Conservation (phyloP, 306 rosid genomes). For the Mimosa pudica region DNA sequence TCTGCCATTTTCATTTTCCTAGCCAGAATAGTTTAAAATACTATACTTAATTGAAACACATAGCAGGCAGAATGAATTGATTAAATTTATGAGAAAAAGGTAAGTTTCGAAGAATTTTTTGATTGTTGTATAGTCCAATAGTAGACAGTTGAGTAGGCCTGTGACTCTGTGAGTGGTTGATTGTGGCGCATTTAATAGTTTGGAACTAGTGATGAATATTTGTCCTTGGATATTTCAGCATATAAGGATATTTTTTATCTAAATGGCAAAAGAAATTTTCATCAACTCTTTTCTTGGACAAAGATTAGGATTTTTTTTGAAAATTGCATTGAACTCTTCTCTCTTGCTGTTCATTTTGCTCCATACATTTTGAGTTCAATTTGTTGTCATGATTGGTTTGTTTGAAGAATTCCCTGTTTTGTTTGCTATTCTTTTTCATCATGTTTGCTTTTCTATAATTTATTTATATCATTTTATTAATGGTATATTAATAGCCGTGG, state of each 20-base stretch:
- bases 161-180: neutral
- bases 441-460: neutral
- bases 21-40: neutral
- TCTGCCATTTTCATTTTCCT: neutral
- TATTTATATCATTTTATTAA: slow-evolving; percentile 1
- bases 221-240: neutral
- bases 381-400: slow-evolving; percentile 20
- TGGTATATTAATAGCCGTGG: slow-evolving; percentile 53
- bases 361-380: neutral
- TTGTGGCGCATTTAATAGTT: neutral
- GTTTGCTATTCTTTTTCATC: neutral
- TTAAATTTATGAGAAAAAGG: neutral
- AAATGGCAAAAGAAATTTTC: too few species aligned
- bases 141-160: neutral
- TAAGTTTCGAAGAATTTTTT: neutral
- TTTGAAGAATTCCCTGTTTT: slow-evolving; percentile 5
- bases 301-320: too few species aligned
- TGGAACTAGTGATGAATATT: neutral
- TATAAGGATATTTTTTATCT: too few species aligned
- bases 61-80: neutral
- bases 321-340: neutral
- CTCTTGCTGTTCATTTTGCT: slow-evolving; percentile 13
- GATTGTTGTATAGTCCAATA: neutral
- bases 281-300: too few species aligned
- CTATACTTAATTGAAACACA: neutral